These are phyloP conservation scores for Dionaea muscipula DNA, from an alignment of 179 eudicot species.

Conservation along the genomic window DNA sequence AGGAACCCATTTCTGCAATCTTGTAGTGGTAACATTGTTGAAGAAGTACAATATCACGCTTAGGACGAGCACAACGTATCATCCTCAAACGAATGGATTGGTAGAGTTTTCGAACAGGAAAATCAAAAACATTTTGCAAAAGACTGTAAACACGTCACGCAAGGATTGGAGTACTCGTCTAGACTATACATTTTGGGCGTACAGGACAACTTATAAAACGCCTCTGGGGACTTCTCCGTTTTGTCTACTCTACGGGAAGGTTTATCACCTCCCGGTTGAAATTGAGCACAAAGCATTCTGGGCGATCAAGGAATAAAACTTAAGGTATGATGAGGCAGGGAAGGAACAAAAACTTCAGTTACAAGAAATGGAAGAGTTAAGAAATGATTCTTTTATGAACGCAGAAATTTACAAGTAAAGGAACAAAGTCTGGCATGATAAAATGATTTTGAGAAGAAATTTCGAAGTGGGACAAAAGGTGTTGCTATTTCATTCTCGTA, in stretches of 20 bases:
- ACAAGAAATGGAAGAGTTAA: background rate
- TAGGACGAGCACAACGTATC: too few species aligned
- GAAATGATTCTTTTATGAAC: background rate
- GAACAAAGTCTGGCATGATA: background rate
- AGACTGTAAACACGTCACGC: slow-evolving; percentile 3
- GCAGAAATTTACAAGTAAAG: background rate
- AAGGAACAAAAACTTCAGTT: background rate
- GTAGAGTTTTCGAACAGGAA: background rate
- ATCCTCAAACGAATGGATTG: too few species aligned
- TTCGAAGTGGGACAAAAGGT: too few species aligned
- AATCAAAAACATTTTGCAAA: background rate
- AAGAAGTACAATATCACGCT: too few species aligned
- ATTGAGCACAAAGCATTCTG: slow-evolving; percentile 8
- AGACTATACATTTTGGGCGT: slow-evolving; percentile 7
- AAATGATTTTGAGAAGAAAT: background rate
- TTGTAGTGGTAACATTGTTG: too few species aligned
- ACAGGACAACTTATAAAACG: slow-evolving; percentile 4
- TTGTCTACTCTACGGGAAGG: background rate
- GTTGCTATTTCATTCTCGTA: too few species aligned
- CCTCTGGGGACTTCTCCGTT: slow-evolving; percentile 5
- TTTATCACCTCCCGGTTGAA: slow-evolving; percentile 5
- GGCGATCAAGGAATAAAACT: background rate
- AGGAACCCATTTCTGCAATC: too few species aligned
- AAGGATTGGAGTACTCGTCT: slow-evolving; percentile 1
- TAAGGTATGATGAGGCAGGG: background rate